Conservation (phyloP, 2,329 filamentous ascomycete genomes). For the Arthrobotrys sinensis region DNA sequence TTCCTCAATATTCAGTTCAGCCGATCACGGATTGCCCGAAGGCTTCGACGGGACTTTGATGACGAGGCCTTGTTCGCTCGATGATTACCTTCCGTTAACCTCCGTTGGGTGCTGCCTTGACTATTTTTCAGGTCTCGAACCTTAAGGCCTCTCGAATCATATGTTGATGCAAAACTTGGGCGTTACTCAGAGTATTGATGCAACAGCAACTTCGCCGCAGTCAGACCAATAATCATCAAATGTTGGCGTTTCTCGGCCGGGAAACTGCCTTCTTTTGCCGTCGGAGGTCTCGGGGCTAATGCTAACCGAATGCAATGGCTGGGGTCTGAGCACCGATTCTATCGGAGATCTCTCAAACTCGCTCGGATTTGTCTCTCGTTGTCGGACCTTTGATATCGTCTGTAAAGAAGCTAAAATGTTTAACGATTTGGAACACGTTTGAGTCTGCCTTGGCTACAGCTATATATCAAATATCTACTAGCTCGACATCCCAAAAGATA, state of each 20-base stretch:
- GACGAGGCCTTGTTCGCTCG: constrained; percentile 31
- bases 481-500: constrained; percentile 4
- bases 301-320: constrained; percentile 17
- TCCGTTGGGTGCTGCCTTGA: constrained; percentile 39
- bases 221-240: constrained; percentile 16
- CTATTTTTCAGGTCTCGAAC: neutral
- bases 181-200: constrained; percentile 27
- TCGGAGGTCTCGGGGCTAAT: constrained; percentile 53
- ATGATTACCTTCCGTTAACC: constrained; percentile 35
- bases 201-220: constrained; percentile 25
- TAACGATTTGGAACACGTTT: constrained; percentile 43
- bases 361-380: constrained; percentile 9
- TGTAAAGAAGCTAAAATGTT: constrained; percentile 7
- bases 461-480: constrained; percentile 46
- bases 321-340: constrained; percentile 1
- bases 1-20: constrained; percentile 43
- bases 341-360: constrained; percentile 16
- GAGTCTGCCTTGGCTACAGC: constrained; percentile 46
- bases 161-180: neutral
- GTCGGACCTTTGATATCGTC: constrained; percentile 27
- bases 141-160: neutral
- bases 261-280: constrained; percentile 25
- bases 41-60: constrained; percentile 3
- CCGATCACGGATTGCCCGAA: constrained; percentile 39
- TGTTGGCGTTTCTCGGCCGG: constrained; percentile 33